Percentiles rank a stretch among this genome's conserved stretches.
These are phyloP conservation scores for Microbotryum silenes-acaulis DNA, from an alignment of 1,284 basidiomycete genomes.

Conservation along the genomic window DNA sequence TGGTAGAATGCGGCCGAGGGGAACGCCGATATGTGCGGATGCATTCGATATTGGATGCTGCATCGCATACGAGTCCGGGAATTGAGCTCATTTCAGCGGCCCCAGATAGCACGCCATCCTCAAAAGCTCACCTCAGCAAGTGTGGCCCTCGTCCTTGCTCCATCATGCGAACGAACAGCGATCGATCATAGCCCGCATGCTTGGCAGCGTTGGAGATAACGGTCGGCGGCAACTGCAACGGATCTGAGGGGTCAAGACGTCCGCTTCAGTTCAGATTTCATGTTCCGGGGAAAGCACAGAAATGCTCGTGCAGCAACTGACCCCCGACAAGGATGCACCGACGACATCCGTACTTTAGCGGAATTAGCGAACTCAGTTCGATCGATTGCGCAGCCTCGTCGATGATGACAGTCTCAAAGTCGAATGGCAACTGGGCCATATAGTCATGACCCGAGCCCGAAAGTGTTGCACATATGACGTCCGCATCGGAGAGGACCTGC, in stretches of 20 bases:
- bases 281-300: too few species aligned
- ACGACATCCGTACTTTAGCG: slow-evolving; percentile 76
- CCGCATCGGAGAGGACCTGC: slow-evolving; percentile 76
- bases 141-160: slow-evolving; percentile 68
- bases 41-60: slow-evolving; percentile 99
- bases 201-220: slow-evolving; percentile 84
- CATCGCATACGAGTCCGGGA: background rate
- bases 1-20: slow-evolving; percentile 88
- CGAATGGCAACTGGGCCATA: slow-evolving; percentile 59
- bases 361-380: slow-evolving; percentile 93
- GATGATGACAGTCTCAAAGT: slow-evolving; percentile 94
- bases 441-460: slow-evolving; percentile 87
- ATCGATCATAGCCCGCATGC: slow-evolving; percentile 72
- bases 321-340: slow-evolving; percentile 92
- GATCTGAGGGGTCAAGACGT: slow-evolving; percentile 52
- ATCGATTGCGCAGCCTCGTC: slow-evolving; percentile 98
- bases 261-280: background rate
- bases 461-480: slow-evolving; percentile 90
- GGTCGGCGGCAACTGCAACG: slow-evolving; percentile 93
- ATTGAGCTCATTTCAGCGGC: too few species aligned
- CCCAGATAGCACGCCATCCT: background rate
- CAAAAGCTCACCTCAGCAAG: slow-evolving; percentile 63
- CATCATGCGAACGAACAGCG: slow-evolving; percentile 88
- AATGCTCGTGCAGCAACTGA: slow-evolving; percentile 38
- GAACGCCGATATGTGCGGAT: slow-evolving; percentile 84